Percentiles rank a stretch among this genome's conserved stretches.
phyloP scores from a whole-genome alignment of 2,329 filamentous ascomycete genomes.

The Neurospora sp. region DNA sequence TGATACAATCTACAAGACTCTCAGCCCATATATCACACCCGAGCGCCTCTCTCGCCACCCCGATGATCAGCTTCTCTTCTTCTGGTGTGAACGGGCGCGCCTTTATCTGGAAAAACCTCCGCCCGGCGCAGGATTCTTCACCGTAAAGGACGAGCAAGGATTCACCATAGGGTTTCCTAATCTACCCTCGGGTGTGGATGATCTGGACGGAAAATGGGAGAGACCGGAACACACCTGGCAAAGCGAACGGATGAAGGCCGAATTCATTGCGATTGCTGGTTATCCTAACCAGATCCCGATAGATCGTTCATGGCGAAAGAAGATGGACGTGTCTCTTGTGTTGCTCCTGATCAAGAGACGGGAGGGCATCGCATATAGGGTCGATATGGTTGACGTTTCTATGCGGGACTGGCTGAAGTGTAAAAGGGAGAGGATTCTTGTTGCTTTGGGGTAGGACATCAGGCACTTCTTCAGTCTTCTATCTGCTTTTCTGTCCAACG shows the following conservation, averaged over 20 bases:
- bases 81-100: background rate
- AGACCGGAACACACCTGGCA: no score
- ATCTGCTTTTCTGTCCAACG: background rate
- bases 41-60: background rate
- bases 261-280: background rate
- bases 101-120: background rate
- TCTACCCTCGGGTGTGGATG: background rate
- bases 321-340: rapidly evolving
- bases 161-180: no score
- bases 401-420: background rate
- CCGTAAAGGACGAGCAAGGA: background rate
- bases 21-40: background rate
- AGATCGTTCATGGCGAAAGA: background rate
- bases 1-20: background rate
- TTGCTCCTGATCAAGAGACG: background rate
- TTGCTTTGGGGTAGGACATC: background rate
- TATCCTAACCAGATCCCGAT: no score
- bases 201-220: background rate
- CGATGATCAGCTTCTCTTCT: background rate
- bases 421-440: background rate
- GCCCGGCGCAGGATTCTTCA: no score
- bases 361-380: background rate
- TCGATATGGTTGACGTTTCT: background rate
- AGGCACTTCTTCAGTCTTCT: background rate
- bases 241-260: background rate